Evolutionary conservation across 805 yeast genomes (phyloP).

Genomic region (Metschnikowia koreensis): DNA sequence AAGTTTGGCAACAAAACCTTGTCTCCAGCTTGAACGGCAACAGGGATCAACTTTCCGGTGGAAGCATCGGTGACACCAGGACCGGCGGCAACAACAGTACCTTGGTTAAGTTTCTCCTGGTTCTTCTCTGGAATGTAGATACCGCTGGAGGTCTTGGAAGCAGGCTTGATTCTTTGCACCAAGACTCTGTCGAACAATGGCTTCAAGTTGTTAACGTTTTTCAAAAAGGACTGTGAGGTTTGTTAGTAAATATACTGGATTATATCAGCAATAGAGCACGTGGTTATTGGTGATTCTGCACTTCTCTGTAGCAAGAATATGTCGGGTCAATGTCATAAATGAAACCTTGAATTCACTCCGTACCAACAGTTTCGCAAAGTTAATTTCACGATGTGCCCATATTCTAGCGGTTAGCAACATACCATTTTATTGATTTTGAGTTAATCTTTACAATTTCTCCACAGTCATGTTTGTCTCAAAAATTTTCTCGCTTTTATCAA

Average conservation of each 20-base stretch:
- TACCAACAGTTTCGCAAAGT: too few species aligned
- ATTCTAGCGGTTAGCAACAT: not conserved
- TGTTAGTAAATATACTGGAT: constrained; percentile 18
- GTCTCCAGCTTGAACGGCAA: constrained; percentile 86
- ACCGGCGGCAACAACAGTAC: constrained; percentile 89
- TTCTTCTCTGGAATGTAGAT: constrained; percentile 93
- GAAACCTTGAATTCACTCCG: too few species aligned
- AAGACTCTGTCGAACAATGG: constrained; percentile 96
- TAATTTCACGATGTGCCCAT: too few species aligned
- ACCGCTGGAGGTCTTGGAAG: constrained; percentile 89
- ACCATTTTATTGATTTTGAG: constrained; percentile 2
- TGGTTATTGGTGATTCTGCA: too few species aligned
- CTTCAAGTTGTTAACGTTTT: constrained; percentile 80
- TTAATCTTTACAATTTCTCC: not conserved
- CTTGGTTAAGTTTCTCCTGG: constrained; percentile 90
- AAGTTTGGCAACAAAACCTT: constrained; percentile 90
- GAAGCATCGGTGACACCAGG: constrained; percentile 81
- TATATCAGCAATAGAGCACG: too few species aligned
- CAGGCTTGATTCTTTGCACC: constrained; percentile 91
- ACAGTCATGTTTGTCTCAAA: not conserved
- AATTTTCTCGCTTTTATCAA: constrained; percentile 6
- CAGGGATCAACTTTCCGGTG: constrained; percentile 65
- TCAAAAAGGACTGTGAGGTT: constrained; percentile 52
- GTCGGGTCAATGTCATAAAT: too few species aligned
- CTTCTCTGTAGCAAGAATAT: too few species aligned